Base-by-base conservation (phyloP, 2,329 filamentous ascomycete species). In the Orbilia quercus region DNA sequence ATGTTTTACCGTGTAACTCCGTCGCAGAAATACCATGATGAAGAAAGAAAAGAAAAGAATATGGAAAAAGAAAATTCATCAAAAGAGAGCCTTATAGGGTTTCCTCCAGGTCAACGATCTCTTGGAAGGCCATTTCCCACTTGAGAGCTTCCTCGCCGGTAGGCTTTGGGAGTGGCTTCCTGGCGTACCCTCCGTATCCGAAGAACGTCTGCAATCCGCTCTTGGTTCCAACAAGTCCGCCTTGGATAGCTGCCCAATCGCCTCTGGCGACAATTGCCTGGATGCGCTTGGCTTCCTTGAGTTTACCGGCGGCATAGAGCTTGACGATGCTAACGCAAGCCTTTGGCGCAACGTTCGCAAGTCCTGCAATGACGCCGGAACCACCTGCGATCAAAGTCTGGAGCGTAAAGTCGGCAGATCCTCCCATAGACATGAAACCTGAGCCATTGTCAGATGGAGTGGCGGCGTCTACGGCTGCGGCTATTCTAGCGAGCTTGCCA, bases 211-310 rank as follows among this genome's bases (percentile, higher is more conserved):
- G 88, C 77, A 96, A 88, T 9, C 90, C 91, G 76, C 86, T 87
- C 84, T 96, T 96, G 20, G 92, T 95, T n/a, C 91, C 91, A 0
- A 91, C 89, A 77, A 95, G 92, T 48, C 90, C 90, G 0, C 89
- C 85, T 82, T 92, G 92, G 74, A 91, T 95, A 62, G 94, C 83
- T 45, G 89, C 88, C 91, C 91, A 96, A 81, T 96, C 91, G 31
- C 89, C 89, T 79, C 88, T 88, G 78, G 89, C 89, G 74, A 96
- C 85, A n/a, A 89, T 81, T 80, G 90, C 90, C 80, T 96, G 92
- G 78, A 93, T 82, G 76, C 85, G 86, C 76, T 89, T 85, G 5
- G 91, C 90, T 82, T 96, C 90, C 38, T 90, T 88, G 64, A 84
- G 85, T 82, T 91, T 89, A 45, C 91, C 91, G 77, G 89, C 84